phyloP scores from a whole-genome alignment of 768 basidiomycete genomes.

The Serendipita sp. region DNA sequence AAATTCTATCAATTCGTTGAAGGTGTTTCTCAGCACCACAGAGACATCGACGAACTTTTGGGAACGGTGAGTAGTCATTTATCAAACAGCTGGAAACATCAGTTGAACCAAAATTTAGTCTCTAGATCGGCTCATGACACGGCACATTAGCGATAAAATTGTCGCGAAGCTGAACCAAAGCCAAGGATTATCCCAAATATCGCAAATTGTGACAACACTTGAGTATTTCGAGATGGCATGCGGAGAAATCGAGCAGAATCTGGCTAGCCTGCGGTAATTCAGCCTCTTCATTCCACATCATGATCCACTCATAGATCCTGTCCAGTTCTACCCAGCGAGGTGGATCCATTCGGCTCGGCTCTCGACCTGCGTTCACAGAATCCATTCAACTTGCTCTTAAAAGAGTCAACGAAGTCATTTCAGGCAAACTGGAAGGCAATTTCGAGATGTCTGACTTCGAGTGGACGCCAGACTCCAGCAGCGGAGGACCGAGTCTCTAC shows the following conservation, averaged over 20 bases:
- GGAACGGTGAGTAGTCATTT: slow-evolving; percentile 42
- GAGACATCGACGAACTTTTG: slow-evolving; percentile 80
- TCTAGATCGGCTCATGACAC: slow-evolving; percentile 64
- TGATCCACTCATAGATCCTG: not conserved
- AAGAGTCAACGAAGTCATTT: slow-evolving; percentile 68
- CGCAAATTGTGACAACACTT: slow-evolving; percentile 81
- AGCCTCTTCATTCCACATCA: not conserved
- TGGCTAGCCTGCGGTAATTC: slow-evolving; percentile 62
- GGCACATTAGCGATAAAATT: slow-evolving; percentile 61
- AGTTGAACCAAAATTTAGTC: slow-evolving; percentile 32
- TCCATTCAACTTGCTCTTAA: slow-evolving; percentile 52
- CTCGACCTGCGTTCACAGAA: slow-evolving; percentile 40
- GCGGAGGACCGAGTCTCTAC: slow-evolving; percentile 79
- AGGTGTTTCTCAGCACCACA: slow-evolving; percentile 79
- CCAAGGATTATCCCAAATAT: slow-evolving; percentile 66
- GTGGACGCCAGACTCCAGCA: slow-evolving; percentile 62
- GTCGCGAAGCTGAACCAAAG: slow-evolving; percentile 55
- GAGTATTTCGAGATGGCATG: slow-evolving; percentile 83
- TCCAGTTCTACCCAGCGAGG: slow-evolving; percentile 66
- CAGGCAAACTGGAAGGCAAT: slow-evolving; percentile 86
- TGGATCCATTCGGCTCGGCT: slow-evolving; percentile 53
- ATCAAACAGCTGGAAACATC: not conserved
- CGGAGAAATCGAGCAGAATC: slow-evolving; percentile 63
- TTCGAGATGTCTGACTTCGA: slow-evolving; percentile 92
- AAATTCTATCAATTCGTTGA: slow-evolving; percentile 96